Evolutionary conservation across 768 basidiomycete species (phyloP), one percentile per base, ranked within the genome.

Genomic region (Rhodocollybia butyracea): DNA sequence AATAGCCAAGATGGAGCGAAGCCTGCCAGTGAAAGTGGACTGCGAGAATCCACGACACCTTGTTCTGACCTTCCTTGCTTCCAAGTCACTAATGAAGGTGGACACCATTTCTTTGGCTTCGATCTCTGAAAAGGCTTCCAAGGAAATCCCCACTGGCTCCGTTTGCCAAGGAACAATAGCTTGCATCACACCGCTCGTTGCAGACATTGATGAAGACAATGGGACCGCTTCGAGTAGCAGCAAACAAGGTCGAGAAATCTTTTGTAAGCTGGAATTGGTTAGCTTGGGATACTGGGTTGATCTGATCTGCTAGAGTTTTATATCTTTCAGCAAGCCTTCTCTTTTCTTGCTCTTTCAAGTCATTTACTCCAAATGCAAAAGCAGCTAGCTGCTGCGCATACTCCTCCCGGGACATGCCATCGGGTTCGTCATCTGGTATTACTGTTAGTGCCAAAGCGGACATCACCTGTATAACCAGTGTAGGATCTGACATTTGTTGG

Each of bases 131-230:
- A 46, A 46, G 22, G 12, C 15, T 22, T 46, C 45, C 29, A 46
- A n/a, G 6, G 45, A 24, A 26, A 46, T 46, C 5, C 15, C 15
- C 11, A 46, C 12, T 6, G 45, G 24, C 10, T 46, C 45, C 27
- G 21, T 6, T 22, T 46, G 45, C 45, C 45, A 46, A 13, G 45
- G 45, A 15, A 46, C 45, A 26, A 46, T 11, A 6, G 45, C 45
- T 46, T 6, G 45, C 45, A 26, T 46, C 45, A 26, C 45, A 46
- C 22, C 45, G 45, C 27, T 46, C 45, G 15, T 5, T 22, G n/a
- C 13, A 46, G 22, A 57, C 55, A 39, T 62, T 61, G 11, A 65
- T 34, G 13, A 63, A 51, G 12, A 65, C 59, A 19, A 64, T 58
- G 17, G 64, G 64, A 0, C 64, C 64, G 8, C 51, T 47, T 13